Evolutionary conservation across 1,284 basidiomycete genomes (phyloP), one percentile per base, ranked within the genome.

Genomic region (Neonothopanus nambi): DNA sequence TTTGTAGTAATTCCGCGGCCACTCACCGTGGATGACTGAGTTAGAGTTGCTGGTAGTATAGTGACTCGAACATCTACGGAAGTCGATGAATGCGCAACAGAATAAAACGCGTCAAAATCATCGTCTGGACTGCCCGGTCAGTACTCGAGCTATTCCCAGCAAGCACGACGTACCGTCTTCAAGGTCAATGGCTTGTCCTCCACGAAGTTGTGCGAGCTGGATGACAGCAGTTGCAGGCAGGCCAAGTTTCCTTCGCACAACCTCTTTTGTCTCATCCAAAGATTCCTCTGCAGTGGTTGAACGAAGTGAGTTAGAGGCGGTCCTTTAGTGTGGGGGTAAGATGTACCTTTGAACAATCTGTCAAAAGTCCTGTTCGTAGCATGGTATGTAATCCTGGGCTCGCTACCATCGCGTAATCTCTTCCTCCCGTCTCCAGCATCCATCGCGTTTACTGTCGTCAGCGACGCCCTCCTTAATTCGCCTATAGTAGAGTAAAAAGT

Each of bases 61-160:
- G 59, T 65, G 1, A 82, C 76, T 12, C 65, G 56, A 0, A 82
- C 67, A 21, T 77, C 72, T n/a, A 74, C 65, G 1, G 70, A 57
- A 2, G 59, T 45, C 1, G 61, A 61, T 15, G 71, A 64, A 48
- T 68, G 70, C 20, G 79, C 74, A 38, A 76, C 66, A 8, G 77
- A 70, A 54, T 71, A 67, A 65, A 91, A 87, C 1, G 87, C 88
- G 48, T 84, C 83, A 57, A 89, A 91, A 65, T 91, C 88, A 44
- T 87, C 88, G 43, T 89, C 88, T 91, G 58, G 24, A 55, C 41
- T 30, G 40, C 37, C 47, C 28, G 18, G 40, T 42, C 30, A 26
- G 46, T 48, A 17, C 30, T 50, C 33, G n/a, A n/a, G 18, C 37
- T 50, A 45, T 17, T 26, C 17, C 36, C 20, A 37, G 41, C 44